Base-by-base conservation (phyloP, 1,139 yeast species). In the Meyerozyma guilliermondii region DNA sequence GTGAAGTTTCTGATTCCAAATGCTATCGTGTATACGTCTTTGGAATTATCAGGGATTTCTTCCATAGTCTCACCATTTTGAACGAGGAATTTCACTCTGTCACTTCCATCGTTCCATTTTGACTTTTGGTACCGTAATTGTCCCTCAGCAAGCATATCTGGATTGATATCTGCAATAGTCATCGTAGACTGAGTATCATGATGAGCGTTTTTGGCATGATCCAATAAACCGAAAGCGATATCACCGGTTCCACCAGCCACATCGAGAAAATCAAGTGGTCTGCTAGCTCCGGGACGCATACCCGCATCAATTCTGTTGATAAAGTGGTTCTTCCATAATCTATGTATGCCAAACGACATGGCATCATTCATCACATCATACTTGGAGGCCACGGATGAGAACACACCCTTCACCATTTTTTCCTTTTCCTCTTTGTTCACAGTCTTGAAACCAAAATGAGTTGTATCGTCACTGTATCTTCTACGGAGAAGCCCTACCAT, bases 211-310 rank as follows among this genome's bases (percentile, higher is more conserved):
- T 86, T 83, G 9, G 98, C 98, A 60, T 92, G 96, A 55, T 91
- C 96, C 50, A 92, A 71, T 48, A 94, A 76, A 6, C 98, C 94
- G 66, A 89, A 89, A 1, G 98, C 98, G 65, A 92, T 91, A 60
- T 92, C 99, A 39, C 98, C 99, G 13, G 98, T 89, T 27, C 99
- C 99, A 45, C 98, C 99, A 31, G 98, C 99, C 43, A 94, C 98
- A 65, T 92, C 99, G 49, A 92, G 74, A 57, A 92, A 91, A 49
- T 83, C 80, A 58, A 92, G 71, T 1, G 96, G 96, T 51, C 81
- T 77, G 35, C 59, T 59, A 8, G 89, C 81, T 37, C 92, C 95
- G 4, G 96, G 91, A 58, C 98, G 80, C 73, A 81, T 82, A 35
- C 99, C 99, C 35, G 97, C 96, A 58, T 92, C 97, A 47, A 92